phyloP scores from a whole-genome alignment of 768 basidiomycete genomes.

The Leccinum barrowsii region DNA sequence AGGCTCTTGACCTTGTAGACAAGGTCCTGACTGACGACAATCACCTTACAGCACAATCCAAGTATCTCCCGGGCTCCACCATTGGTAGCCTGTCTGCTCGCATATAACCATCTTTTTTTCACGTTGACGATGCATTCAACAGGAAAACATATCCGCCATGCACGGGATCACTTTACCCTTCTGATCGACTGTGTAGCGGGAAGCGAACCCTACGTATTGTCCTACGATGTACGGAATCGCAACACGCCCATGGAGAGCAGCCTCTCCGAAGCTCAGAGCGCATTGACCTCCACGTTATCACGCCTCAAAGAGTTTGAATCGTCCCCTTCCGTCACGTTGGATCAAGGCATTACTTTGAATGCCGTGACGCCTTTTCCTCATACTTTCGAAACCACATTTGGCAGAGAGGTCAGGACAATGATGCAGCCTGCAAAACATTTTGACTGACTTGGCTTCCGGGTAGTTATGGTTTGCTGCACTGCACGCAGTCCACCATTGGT shows the following conservation, averaged over 20 bases:
- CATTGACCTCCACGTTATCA: slow-evolving; percentile 52
- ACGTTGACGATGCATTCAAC: slow-evolving; percentile 2
- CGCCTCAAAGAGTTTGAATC: slow-evolving; percentile 50
- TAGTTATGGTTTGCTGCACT: slow-evolving; percentile 85
- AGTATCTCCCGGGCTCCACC: slow-evolving; percentile 80
- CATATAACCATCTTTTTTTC: not conserved
- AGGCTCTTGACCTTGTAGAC: slow-evolving; percentile 72
- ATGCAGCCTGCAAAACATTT: not conserved
- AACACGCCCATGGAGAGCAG: slow-evolving; percentile 84
- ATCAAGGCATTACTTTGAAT: slow-evolving; percentile 64
- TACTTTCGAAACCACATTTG: slow-evolving; percentile 74
- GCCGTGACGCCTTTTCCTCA: slow-evolving; percentile 80
- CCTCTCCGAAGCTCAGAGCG: slow-evolving; percentile 53
- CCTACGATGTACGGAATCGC: slow-evolving; percentile 72
- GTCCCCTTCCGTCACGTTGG: slow-evolving; percentile 41
- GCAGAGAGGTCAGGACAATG: slow-evolving; percentile 59
- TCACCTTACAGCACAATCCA: slow-evolving; percentile 66
- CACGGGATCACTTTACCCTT: slow-evolving; percentile 76
- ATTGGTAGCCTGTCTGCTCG: slow-evolving; percentile 51
- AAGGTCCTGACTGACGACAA: slow-evolving; percentile 62
- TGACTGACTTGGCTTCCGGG: slow-evolving; percentile 6
- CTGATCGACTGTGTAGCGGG: slow-evolving; percentile 53
- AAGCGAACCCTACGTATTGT: slow-evolving; percentile 50
- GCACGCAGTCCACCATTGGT: slow-evolving; percentile 90
- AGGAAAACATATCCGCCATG: slow-evolving; percentile 88